phyloP scores from a whole-genome alignment of 257 asterid species.

The Solanum arcanum region DNA sequence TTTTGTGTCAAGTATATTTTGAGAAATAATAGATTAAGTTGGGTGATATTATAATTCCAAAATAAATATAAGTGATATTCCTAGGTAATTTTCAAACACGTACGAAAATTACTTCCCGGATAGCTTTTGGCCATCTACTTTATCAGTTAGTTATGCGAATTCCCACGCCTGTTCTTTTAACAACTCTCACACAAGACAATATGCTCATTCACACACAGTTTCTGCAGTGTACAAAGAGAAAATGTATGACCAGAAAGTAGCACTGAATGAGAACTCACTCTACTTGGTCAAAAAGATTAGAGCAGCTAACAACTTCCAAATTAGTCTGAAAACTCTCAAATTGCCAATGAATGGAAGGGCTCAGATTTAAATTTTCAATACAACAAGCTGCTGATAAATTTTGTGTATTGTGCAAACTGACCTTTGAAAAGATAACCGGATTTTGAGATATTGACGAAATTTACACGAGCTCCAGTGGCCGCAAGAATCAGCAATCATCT shows the following conservation, averaged over 20 bases:
- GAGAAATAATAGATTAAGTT: too few species aligned
- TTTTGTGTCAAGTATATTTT: too few species aligned
- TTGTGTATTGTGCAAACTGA: background rate
- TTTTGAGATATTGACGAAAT: background rate
- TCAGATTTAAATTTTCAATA: background rate
- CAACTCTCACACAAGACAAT: background rate
- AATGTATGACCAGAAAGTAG: too few species aligned
- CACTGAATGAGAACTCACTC: background rate
- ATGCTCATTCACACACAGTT: background rate
- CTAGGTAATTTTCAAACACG: too few species aligned
- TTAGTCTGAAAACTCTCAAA: background rate
- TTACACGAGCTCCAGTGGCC: background rate
- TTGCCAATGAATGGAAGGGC: background rate
- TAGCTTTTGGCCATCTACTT: too few species aligned
- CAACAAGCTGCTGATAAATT: background rate
- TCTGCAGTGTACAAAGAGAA: background rate
- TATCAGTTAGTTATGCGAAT: too few species aligned
- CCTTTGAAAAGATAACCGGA: background rate
- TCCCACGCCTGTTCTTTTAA: background rate
- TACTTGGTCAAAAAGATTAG: background rate
- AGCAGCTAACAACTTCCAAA: background rate
- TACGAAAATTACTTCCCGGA: too few species aligned
- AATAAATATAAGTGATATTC: too few species aligned
- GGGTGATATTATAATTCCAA: too few species aligned
- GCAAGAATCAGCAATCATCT: background rate